Evolutionary conservation across 2,329 filamentous ascomycete species (phyloP).

Genomic region (Colletotrichum sp.): DNA sequence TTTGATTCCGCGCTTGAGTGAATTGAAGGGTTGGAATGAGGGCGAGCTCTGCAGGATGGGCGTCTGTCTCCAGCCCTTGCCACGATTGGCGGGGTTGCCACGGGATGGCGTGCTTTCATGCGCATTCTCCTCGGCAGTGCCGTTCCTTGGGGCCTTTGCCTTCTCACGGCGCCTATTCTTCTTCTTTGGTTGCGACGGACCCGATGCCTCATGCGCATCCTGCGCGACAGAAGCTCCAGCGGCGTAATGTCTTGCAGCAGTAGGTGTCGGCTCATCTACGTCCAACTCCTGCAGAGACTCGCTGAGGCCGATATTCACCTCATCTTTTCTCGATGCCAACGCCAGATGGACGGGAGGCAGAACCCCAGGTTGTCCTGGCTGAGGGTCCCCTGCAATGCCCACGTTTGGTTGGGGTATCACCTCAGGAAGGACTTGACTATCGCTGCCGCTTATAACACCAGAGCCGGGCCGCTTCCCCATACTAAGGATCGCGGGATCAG

Average conservation of each 20-base stretch:
- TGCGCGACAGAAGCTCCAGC: not conserved
- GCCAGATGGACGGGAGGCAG: constrained; percentile 19
- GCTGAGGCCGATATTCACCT: constrained; percentile 8
- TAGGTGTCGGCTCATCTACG: constrained; percentile 24
- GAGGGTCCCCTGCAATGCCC: constrained; percentile 35
- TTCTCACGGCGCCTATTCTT: constrained; percentile 31
- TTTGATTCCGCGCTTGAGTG: constrained; percentile 61
- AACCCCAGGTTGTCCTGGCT: constrained; percentile 25
- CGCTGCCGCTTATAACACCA: constrained; percentile 25
- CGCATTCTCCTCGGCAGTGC: constrained; percentile 16
- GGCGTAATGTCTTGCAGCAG: constrained; percentile 22
- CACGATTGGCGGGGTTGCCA: constrained; percentile 32
- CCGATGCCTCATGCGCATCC: constrained; percentile 20
- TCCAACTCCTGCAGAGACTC: constrained; percentile 27
- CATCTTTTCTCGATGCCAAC: not conserved
- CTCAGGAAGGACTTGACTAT: constrained; percentile 15
- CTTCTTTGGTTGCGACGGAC: constrained; percentile 24
- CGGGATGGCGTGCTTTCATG: constrained; percentile 18
- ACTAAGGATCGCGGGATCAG: constrained; percentile 85
- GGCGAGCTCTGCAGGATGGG: constrained; percentile 65
- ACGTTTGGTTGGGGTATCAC: constrained; percentile 29
- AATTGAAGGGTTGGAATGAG: constrained; percentile 67
- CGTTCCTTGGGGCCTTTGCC: constrained; percentile 35
- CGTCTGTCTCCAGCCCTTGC: constrained; percentile 65
- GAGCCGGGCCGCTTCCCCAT: constrained; percentile 53